Conservation (phyloP, 2,329 filamentous ascomycete species). For the Alternaria tenuissima region DNA sequence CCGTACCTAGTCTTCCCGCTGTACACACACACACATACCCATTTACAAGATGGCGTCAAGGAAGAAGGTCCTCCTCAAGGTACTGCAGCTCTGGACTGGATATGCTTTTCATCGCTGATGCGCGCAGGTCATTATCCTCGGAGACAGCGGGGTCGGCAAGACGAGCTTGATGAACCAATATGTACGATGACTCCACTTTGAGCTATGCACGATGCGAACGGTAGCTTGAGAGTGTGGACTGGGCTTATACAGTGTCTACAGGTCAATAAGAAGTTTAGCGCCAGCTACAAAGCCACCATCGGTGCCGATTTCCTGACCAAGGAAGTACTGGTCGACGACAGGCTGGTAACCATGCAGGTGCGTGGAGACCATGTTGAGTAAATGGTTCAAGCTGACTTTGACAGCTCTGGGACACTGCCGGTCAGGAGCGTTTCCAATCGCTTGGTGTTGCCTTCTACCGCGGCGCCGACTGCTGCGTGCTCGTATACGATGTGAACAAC, state of each 20-base stretch:
- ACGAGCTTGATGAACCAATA: slow-evolving; percentile 99
- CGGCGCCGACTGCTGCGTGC: slow-evolving; percentile 95
- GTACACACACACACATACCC: slow-evolving; percentile 10
- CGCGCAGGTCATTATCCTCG: slow-evolving; percentile 92
- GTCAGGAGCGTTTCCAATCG: slow-evolving; percentile 97
- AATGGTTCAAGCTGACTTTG: slow-evolving; percentile 24
- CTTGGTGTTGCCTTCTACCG: slow-evolving; percentile 97
- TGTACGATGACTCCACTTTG: slow-evolving; percentile 66
- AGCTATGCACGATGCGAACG: neutral
- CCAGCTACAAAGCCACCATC: slow-evolving; percentile 99
- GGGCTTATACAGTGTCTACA: slow-evolving; percentile 52
- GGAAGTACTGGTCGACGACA: slow-evolving; percentile 95
- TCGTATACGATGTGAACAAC: slow-evolving; percentile 99
- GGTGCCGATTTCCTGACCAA: slow-evolving; percentile 98
- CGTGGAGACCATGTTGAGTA: slow-evolving; percentile 18
- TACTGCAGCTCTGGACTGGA: slow-evolving; percentile 51
- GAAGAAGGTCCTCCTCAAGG: slow-evolving; percentile 93
- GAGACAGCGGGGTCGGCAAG: slow-evolving; percentile 98
- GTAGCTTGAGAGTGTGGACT: neutral
- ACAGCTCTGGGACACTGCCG: slow-evolving; percentile 96
- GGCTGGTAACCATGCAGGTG: slow-evolving; percentile 98
- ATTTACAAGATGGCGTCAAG: slow-evolving; percentile 44
- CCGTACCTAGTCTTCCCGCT: slow-evolving; percentile 8
- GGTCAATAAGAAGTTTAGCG: slow-evolving; percentile 99
- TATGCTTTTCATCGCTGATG: slow-evolving; percentile 21